phyloP scores from a whole-genome alignment of 164 flowering plant species.

The Nymphaea thermarum region DNA sequence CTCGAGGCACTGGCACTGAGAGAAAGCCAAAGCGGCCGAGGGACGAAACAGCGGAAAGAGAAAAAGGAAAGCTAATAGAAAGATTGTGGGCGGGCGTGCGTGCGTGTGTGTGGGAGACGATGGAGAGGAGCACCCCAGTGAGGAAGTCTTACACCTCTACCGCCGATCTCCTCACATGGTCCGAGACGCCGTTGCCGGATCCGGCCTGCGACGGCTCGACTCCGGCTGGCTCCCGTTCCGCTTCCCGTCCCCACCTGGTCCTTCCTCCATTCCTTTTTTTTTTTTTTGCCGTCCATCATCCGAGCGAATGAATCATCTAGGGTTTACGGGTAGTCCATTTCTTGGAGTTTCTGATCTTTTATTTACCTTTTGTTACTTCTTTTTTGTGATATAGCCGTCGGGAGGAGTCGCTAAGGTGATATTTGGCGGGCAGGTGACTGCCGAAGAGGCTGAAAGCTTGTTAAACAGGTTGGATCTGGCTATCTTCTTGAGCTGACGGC shows the following conservation, averaged over 20 bases:
- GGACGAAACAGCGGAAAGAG: too few species aligned
- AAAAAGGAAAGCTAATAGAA: too few species aligned
- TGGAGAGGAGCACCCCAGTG: slow-evolving; percentile 78
- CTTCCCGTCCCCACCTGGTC: slow-evolving; percentile 55
- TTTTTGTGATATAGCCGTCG: slow-evolving; percentile 50
- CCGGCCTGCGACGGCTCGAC: slow-evolving; percentile 18
- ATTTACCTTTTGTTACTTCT: neutral
- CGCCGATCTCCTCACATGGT: slow-evolving; percentile 91
- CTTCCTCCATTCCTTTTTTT: neutral
- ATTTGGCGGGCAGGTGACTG: slow-evolving; percentile 91
- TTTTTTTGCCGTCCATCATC: neutral
- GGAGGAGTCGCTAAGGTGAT: slow-evolving; percentile 82
- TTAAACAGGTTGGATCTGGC: slow-evolving; percentile 69
- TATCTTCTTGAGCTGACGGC: too few species aligned
- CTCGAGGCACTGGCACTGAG: too few species aligned
- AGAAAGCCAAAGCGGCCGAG: too few species aligned
- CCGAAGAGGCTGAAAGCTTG: slow-evolving; percentile 76
- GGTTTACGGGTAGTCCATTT: neutral
- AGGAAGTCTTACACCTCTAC: slow-evolving; percentile 89
- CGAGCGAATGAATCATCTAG: neutral
- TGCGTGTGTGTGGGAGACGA: too few species aligned
- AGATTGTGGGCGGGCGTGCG: too few species aligned
- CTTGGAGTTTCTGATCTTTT: neutral
- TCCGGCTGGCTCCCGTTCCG: slow-evolving; percentile 24
- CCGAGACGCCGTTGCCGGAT: slow-evolving; percentile 46